phyloP scores from a whole-genome alignment of 2,329 filamentous ascomycete genomes.

The Fusarium sp. region DNA sequence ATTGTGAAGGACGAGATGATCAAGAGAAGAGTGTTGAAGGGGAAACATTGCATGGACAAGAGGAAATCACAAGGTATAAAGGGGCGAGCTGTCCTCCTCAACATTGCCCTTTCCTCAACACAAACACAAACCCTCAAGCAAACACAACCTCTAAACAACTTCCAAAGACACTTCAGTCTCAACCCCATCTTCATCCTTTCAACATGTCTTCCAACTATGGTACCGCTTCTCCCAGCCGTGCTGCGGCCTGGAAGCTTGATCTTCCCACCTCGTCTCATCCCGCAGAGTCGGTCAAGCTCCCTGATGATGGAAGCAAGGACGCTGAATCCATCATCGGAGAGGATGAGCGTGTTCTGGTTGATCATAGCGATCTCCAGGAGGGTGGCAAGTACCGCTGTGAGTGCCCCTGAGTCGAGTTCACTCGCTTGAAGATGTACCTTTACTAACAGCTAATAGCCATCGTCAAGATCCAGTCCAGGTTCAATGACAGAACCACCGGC shows the following conservation, averaged over 20 bases:
- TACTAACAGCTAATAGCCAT: constrained; percentile 16
- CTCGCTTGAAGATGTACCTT: not conserved
- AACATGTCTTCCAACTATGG: not conserved
- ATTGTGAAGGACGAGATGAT: fast-evolving
- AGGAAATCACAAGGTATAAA: not conserved
- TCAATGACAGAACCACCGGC: constrained; percentile 6
- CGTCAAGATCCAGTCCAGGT: constrained; percentile 34
- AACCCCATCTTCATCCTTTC: not conserved
- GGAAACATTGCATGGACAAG: not conserved
- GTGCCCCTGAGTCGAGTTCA: not conserved
- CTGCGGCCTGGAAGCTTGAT: constrained; percentile 26
- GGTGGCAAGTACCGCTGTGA: constrained; percentile 34
- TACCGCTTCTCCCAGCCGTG: constrained; percentile 23
- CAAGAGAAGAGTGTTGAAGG: not conserved
- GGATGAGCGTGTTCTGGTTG: constrained; percentile 24
- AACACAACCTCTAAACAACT: not conserved
- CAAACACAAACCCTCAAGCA: not conserved
- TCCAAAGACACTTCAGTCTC: not conserved
- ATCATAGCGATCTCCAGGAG: constrained; percentile 18
- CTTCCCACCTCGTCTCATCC: constrained; percentile 18
- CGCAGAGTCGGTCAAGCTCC: constrained; percentile 15
- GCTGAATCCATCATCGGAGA: constrained; percentile 29
- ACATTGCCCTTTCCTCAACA: not conserved
- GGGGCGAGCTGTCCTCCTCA: not conserved
- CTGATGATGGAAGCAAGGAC: constrained; percentile 22